Conservation (phyloP, 2,329 filamentous ascomycete species). For the Didymella exigua region DNA sequence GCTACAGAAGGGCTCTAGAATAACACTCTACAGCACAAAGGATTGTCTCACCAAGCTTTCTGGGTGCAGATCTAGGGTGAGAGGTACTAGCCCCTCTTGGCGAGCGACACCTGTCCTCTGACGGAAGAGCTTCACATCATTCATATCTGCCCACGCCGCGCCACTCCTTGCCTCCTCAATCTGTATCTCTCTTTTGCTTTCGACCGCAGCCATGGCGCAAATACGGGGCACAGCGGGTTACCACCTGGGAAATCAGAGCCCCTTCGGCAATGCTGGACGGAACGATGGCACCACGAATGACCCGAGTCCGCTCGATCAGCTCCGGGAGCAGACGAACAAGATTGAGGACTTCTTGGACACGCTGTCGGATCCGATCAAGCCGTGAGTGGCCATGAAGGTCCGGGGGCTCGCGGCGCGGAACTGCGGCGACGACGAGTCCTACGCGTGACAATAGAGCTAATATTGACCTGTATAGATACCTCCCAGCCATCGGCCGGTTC, state of each 20-base stretch:
- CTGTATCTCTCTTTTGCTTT: constrained; percentile 24
- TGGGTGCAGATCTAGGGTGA: constrained; percentile 28
- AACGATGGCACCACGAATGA: constrained; percentile 66
- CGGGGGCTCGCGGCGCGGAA: constrained; percentile 5
- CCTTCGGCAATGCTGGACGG: constrained; percentile 68
- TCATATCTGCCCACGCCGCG: constrained; percentile 33
- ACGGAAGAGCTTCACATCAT: constrained; percentile 35
- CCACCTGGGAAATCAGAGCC: constrained; percentile 76
- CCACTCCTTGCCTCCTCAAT: constrained; percentile 25
- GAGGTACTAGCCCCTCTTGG: constrained; percentile 20
- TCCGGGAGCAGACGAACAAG: constrained; percentile 95
- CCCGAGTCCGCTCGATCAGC: constrained; percentile 80
- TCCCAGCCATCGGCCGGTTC: constrained; percentile 94
- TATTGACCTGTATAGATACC: constrained; percentile 65
- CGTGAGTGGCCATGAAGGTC: constrained; percentile 64
- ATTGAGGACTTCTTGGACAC: constrained; percentile 93
- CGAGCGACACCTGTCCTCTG: constrained; percentile 26
- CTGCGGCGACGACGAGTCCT: constrained; percentile 1
- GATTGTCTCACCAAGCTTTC: constrained; percentile 19
- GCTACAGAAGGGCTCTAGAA: constrained; percentile 12
- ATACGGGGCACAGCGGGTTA: constrained; percentile 75
- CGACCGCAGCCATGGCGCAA: constrained; percentile 57
- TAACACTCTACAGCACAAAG: constrained; percentile 12
- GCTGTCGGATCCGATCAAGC: constrained; percentile 88
- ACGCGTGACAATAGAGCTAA: constrained; percentile 29